Base-by-base conservation (phyloP, 2,329 filamentous ascomycete genomes). In the Macrophomina phaseolina region DNA sequence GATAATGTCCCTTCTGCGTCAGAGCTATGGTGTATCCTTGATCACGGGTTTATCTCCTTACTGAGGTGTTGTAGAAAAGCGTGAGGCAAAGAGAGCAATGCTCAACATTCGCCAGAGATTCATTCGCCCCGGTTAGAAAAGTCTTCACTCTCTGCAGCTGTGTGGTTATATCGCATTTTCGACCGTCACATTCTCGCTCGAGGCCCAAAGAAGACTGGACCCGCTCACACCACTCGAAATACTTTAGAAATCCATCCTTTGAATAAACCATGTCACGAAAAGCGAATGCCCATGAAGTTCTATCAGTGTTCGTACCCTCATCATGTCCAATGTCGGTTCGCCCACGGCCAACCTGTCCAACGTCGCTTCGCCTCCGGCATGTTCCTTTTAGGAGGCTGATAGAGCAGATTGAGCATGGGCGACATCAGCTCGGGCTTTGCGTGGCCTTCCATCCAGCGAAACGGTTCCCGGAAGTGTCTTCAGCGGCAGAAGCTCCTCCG, bases 201-300 rank as follows among this genome's bases (percentile, higher is more conserved):
- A 70, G 64, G 23, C 68, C 76, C 76, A 78, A 51, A 78, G 67
- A 36, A 71, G 51, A 23, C 68, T 78, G 75, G 67, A 75, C 75
- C 68, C 75, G 71, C 70, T 75, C 70, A 71, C 76, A 79, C 73
- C 72, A 76, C 69, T 69, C 69, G 70, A 79, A 79, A 69, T 79
- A 74, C 58, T 73, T 67, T 64, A 79, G 64, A 70, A 78, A 77
- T 28, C 67, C 72, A 65, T 71, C 69, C 69, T 67, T 71, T 49
- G 74, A 64, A 72, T 76, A 79, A 32, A 75, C 69, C 69, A 68
- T 73, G 55, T 75, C 69, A 55, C 69, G 69, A 69, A 65, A 69
- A 64, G 73, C 67, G 52, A 65, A 69, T 38, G 67, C 69, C 69
- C 69, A 70, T 30, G 67, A 23, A 52, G 67, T 64, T n/a, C 45